These are phyloP conservation scores for Leishmania turanica DNA, from an alignment of 208 protist genomes.

Conservation along the genomic window DNA sequence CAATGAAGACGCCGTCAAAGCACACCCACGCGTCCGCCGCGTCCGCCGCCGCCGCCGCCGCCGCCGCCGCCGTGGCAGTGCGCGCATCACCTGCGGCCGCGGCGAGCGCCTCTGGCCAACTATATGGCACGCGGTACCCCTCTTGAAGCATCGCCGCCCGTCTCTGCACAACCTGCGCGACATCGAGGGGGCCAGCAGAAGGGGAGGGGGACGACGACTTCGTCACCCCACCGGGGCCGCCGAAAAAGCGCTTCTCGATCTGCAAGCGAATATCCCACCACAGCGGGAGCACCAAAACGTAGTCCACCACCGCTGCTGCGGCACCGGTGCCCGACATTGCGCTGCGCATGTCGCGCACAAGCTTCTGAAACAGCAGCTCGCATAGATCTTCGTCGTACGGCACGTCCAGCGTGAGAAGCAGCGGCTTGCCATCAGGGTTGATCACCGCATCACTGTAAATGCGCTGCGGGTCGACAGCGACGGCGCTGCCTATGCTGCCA, in stretches of 20 bases:
- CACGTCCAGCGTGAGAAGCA: constrained; percentile 87
- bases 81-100: constrained; percentile 40
- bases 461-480: constrained; percentile 55
- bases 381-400: constrained; percentile 91
- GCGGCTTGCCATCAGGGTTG: constrained; percentile 43
- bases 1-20: constrained; percentile 85
- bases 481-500: constrained; percentile 82
- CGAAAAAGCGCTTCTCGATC: constrained; percentile 74
- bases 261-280: constrained; percentile 82
- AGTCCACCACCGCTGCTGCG: constrained; percentile 50
- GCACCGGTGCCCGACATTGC: background rate
- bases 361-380: constrained; percentile 83
- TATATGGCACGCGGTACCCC: constrained; percentile 62
- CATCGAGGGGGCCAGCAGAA: background rate
- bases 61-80: constrained; percentile 9
- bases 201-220: background rate
- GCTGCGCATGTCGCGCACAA: constrained; percentile 62
- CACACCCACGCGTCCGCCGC: constrained; percentile 46
- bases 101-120: constrained; percentile 60
- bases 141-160: constrained; percentile 56
- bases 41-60: constrained; percentile 9
- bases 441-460: constrained; percentile 36
- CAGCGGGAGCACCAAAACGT: constrained; percentile 83
- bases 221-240: constrained; percentile 3
- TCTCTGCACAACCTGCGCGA: constrained; percentile 38